Conservation (phyloP, 73 alveolate species). For the Stentor roeselii region DNA sequence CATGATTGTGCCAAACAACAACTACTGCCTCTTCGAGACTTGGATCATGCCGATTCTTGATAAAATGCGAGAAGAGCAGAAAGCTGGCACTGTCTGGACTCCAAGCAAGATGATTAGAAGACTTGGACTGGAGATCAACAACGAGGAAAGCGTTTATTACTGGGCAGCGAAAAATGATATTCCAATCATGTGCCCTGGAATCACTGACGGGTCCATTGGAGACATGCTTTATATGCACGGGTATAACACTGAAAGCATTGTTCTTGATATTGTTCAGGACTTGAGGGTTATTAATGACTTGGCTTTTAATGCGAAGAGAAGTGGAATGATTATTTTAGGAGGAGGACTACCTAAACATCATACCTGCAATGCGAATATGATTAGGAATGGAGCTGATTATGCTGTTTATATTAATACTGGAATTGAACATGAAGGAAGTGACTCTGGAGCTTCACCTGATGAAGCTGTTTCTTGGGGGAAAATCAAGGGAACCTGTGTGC, state of each 20-base stretch:
- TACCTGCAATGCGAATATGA: constrained; percentile 76
- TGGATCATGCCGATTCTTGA: constrained; percentile 90
- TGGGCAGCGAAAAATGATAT: constrained; percentile 91
- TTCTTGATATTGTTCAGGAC: constrained; percentile 92
- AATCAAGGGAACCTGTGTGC: constrained; percentile 75
- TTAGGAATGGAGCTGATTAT: constrained; percentile 98
- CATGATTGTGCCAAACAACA: constrained; percentile 96
- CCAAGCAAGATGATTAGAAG: constrained; percentile 89
- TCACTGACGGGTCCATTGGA: constrained; percentile 99
- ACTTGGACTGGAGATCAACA: constrained; percentile 88
- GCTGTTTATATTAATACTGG: constrained; percentile 98
- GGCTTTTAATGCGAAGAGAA: constrained; percentile 51
- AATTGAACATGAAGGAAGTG: constrained; percentile 96
- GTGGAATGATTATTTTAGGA: constrained; percentile 96
- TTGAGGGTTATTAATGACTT: constrained; percentile 80
- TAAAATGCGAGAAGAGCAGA: constrained; percentile 87
- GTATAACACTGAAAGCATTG: constrained; percentile 89
- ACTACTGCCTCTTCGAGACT: constrained; percentile 94
- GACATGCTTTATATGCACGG: constrained; percentile 95
- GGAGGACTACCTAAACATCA: constrained; percentile 88
- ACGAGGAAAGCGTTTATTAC: constrained; percentile 88
- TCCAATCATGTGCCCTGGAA: constrained; percentile 98
- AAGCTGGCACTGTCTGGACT: constrained; percentile 85
- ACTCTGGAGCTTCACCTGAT: constrained; percentile 98
- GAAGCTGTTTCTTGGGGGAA: constrained; percentile 99